These are phyloP conservation scores for Corylus avellana DNA, from an alignment of 306 rosid species.

Conservation along the genomic window DNA sequence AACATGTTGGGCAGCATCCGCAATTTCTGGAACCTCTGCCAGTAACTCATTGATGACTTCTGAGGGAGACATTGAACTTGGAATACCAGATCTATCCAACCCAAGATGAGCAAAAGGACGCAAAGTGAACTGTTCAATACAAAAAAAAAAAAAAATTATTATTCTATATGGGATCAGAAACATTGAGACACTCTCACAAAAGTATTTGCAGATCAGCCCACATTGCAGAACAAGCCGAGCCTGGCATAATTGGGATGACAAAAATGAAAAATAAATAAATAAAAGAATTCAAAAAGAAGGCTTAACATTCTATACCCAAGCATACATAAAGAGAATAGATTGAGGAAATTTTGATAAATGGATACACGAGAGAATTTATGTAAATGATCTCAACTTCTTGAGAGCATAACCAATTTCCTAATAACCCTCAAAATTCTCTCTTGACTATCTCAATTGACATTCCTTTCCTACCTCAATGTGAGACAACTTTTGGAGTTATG, in stretches of 20 bases:
- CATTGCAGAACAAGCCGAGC: not conserved
- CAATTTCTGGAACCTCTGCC: conserved; percentile 76
- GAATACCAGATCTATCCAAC: conserved; percentile 76
- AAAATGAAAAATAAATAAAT: not conserved
- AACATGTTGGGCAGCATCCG: conserved; percentile 67
- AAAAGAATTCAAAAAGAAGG: not conserved
- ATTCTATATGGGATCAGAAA: not conserved
- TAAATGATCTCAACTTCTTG: not conserved
- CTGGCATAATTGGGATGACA: not conserved
- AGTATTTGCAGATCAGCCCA: conserved; percentile 2
- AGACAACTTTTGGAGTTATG: not conserved
- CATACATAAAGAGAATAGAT: not conserved
- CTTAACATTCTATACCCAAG: not conserved
- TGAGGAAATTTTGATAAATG: not conserved
- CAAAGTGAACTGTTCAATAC: conserved; percentile 69
- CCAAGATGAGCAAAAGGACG: conserved; percentile 80
- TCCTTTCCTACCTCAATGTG: not conserved
- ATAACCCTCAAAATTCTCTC: not conserved
- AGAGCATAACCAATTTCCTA: not conserved
- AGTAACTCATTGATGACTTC: conserved; percentile 65
- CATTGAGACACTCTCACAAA: not conserved
- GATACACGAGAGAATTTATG: not conserved
- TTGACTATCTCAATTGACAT: not conserved
- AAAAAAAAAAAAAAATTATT: conserved; percentile 6
- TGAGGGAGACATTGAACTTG: conserved; percentile 43